Base-by-base conservation (phyloP, 2,329 filamentous ascomycete species). In the Aotearoamyces nothofagi region DNA sequence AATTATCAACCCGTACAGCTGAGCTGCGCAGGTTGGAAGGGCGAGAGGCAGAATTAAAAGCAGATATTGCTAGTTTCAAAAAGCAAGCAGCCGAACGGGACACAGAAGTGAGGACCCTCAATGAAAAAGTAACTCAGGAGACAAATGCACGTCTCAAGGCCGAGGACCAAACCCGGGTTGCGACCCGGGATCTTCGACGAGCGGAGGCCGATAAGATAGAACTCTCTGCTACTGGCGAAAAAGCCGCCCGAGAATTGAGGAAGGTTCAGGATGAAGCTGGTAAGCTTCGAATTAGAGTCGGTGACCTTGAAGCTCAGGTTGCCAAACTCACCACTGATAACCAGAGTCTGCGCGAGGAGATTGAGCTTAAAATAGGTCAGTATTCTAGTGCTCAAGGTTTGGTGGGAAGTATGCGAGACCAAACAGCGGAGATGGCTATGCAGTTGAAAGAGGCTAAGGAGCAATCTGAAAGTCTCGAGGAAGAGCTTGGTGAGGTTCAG, bases 331-430 rank as follows among this genome's bases (percentile, higher is more conserved):
- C 64, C 27, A 69, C 68, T 16, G 80, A 93, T 38, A 67, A 75
- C 17, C 63, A 63, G 5, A 60, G 63, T 11, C 58, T 86, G 12
- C 69, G 75, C 23, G 83, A 93, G 39, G 86, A 96, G 42, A 68
- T 80, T 1, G 71, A 86, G 31, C 66, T 93, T 34, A 92, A 90
- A 59, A 68, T 71, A 2, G 80, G 82, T 22, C 83, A 94, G 52
- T 86, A 92, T 45, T 69, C 69, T 30, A 92, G 76, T 40, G 79
- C 83, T 0, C 82, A 96, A 50, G 79, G 77, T 28, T 57, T 94
- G 9, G 73, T 96, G 50, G 77, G 76, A 43, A 92, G 81, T 49
- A 90, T 96, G 82, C 80, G 86, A 35, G 84, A 94, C 43, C 84
- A 96, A 56, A 78, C 78, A 1, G 69, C 79, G 2, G 90, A 98